A percentile compares a stretch with the other conserved stretches of the same genome.
Conservation (phyloP, 73 alveolate genomes). For the Urostyla sp. region DNA sequence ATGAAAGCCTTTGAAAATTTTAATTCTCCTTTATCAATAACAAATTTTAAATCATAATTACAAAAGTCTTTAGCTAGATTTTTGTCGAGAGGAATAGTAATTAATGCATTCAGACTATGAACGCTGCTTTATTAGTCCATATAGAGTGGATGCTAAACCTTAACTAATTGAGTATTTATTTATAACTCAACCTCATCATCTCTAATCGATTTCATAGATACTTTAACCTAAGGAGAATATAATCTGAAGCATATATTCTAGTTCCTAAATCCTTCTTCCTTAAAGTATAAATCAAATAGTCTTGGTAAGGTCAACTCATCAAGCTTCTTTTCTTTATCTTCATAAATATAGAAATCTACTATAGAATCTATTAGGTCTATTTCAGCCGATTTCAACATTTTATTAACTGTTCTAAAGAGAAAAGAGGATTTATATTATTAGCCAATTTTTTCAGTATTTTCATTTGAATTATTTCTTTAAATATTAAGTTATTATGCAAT, state of each 20-base stretch:
- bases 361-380: slow-evolving; percentile 10
- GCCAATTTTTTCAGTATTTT: background rate
- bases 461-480: background rate
- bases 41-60: slow-evolving; percentile 41
- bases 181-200: slow-evolving; percentile 29
- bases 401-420: slow-evolving; percentile 35
- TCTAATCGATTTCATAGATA: background rate
- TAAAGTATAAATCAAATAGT: background rate
- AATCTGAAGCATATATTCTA: slow-evolving; percentile 34
- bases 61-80: slow-evolving; percentile 45
- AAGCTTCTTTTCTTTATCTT: slow-evolving; percentile 31
- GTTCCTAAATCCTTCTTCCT: slow-evolving; percentile 8
- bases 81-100: slow-evolving; percentile 64
- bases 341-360: slow-evolving; percentile 12
- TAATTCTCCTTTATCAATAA: slow-evolving; percentile 39
- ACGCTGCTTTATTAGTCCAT: slow-evolving; percentile 4
- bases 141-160: slow-evolving; percentile 1
- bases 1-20: slow-evolving; percentile 27
- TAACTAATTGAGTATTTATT: background rate
- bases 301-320: slow-evolving; percentile 18
- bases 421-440: background rate
- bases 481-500: background rate
- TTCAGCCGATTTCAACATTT: slow-evolving; percentile 43
- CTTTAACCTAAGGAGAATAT: slow-evolving; percentile 9
- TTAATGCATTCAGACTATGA: background rate